Evolutionary conservation across 2,329 filamentous ascomycete genomes (phyloP), one percentile per base, ranked within the genome.

Genomic region (Parastagonospora avenae): DNA sequence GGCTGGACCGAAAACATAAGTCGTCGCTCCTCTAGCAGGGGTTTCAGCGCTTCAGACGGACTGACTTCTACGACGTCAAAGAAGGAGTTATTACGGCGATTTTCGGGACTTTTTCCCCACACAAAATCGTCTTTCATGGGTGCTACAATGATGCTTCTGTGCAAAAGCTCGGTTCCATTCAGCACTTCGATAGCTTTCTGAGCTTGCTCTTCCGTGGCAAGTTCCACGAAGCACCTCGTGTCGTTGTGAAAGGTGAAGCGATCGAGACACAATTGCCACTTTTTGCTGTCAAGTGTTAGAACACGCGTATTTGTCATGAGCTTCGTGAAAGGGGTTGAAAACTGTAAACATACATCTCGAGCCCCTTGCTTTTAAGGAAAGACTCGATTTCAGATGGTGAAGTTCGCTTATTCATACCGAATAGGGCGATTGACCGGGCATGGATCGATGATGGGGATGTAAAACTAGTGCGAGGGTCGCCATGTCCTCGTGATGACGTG

Each of bases 1-100:
- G 50, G 50, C 15, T 59, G 42, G 9, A 65, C 60, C 2, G 27
- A 46, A 12, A 68, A 39, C 8, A 51, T 30, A 14, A 55, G 47
- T 14, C 63, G 62, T n/a, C 65, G 62, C 15, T 52, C 55, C 44
- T 68, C 60, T 2, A 59, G n/a, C 5, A 64, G 8, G 9, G 57
- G 50, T 14, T 40, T 41, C 8, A 61, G 35, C 32, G 59, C 60
- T 36, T 56, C 41, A 33, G 42, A 36, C 6, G 50, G 38, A 28
- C 48, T 46, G 8, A 24, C 33, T 19, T 50, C 58, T 30, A 60
- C 46, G 8, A 57, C 43, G 19, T 50, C 41, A 37, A 59, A 57
- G 11, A 8, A 16, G 14, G 10, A 8, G 9, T 14, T 16, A 6
- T 35, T 42, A 44, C 15, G 44, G 50, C 9, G 29, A 15, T 19